Base-by-base conservation (phyloP, 75 land plant species). In the Selaginella moellendorffii region DNA sequence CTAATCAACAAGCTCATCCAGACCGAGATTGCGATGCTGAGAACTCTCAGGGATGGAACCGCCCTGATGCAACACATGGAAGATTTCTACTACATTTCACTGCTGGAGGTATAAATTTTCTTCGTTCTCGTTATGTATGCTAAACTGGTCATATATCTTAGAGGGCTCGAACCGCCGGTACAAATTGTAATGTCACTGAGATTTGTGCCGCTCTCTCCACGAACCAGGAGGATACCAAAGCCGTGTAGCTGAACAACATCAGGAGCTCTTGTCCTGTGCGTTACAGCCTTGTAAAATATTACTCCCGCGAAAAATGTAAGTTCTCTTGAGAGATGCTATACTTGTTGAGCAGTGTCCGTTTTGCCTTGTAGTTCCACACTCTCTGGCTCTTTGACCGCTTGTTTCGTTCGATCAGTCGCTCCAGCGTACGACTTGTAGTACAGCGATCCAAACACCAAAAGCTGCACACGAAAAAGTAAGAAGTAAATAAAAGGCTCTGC, bases 31-130 rank as follows among this genome's bases (percentile, higher is more conserved):
- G 80, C 87, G 29, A 77, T 93, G 63, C 79, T 85, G 53, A 85
- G 78, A 27, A 73, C 98, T 24, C 82, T 93, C 36, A 80, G 96
- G 72, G 96, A 88, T 79, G 98, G 98, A 25, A 85, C 78, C 72
- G 98, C 90, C 36, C 81, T 93, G 19, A 93, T 88, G 98, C 96
- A 93, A 71, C 98, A 93, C 65, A 93, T 93, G 98, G 96, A 93
- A 64, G 96, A 93, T 61, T 93, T 93, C 73, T 88, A 93, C 29
- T 93, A 88, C 58, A 78, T 88, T 26, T 68, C 90, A 26, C 71
- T 93, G 53, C 65, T 93, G 23, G 85, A 93, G 90, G 97, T 92
- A 65, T 14, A 5, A 36, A 36, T 14, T 5, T 36, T 5, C 46
- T 5, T 36, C 10, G 46, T 5, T 36, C 46, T 36, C 14, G 5